phyloP scores from a whole-genome alignment of 257 asterid genomes.

The Lycium ferocissimum region DNA sequence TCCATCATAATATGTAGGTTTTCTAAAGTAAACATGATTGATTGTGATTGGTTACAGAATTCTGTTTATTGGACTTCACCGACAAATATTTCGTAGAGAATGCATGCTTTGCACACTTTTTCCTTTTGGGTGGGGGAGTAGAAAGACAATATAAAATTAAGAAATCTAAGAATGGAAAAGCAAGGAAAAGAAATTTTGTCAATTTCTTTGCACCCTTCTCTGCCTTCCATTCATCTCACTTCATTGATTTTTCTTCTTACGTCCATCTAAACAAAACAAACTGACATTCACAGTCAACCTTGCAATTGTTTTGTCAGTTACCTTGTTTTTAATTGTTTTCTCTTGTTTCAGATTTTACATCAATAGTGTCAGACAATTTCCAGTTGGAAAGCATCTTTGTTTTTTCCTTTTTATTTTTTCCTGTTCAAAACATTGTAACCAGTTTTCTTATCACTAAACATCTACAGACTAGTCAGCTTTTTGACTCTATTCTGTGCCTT shows the following conservation, averaged over 20 bases:
- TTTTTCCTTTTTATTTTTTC: neutral
- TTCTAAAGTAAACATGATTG: slow-evolving; percentile 5
- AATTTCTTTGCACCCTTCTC: slow-evolving; percentile 10
- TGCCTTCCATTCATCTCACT: neutral
- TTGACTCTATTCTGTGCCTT: neutral
- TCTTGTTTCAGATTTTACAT: neutral
- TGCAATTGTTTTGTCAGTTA: neutral
- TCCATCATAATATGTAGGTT: slow-evolving; percentile 23
- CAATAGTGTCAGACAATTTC: neutral
- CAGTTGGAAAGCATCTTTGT: neutral
- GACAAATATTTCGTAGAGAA: slow-evolving; percentile 3
- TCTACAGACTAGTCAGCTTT: neutral
- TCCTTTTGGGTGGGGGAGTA: neutral
- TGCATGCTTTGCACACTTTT: neutral
- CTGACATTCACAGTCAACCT: neutral
- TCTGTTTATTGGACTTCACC: neutral
- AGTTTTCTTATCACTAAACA: neutral
- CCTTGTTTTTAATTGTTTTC: neutral
- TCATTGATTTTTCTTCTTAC: neutral
- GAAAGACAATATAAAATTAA: neutral
- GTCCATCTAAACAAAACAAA: slow-evolving; percentile 12
- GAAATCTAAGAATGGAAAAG: slow-evolving; percentile 10
- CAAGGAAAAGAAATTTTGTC: slow-evolving; percentile 4
- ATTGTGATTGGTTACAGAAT: neutral
- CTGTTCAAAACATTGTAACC: neutral